Percentiles rank a stretch among this genome's conserved stretches.
Evolutionary conservation across 306 rosid species (phyloP).

Genomic region (Acmispon strigosus): DNA sequence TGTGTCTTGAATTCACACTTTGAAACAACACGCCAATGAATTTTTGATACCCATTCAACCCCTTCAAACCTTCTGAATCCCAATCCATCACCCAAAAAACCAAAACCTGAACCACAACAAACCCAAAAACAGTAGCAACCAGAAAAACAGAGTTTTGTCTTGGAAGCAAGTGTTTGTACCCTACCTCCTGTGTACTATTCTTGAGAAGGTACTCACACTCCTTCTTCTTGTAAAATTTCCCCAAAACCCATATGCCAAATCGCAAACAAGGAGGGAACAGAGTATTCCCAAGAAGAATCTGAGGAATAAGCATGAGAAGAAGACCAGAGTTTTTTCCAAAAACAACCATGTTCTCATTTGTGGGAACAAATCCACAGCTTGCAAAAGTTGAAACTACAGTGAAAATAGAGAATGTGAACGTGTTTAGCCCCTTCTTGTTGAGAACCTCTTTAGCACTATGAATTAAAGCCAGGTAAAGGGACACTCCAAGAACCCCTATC

Average conservation of each 20-base stretch:
- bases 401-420: slow-evolving; percentile 39
- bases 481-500: slow-evolving; percentile 28
- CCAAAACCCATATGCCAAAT: slow-evolving; percentile 24
- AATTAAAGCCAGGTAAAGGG: slow-evolving; percentile 20
- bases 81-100: slow-evolving; percentile 41
- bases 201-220: slow-evolving; percentile 29
- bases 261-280: slow-evolving; percentile 47
- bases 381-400: slow-evolving; percentile 54
- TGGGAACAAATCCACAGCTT: slow-evolving; percentile 65
- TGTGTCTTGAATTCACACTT: slow-evolving; percentile 50
- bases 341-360: slow-evolving; percentile 66
- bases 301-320: slow-evolving; percentile 42
- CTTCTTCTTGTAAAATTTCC: slow-evolving; percentile 27
- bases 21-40: slow-evolving; percentile 36
- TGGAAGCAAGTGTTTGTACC: slow-evolving; percentile 40
- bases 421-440: slow-evolving; percentile 20
- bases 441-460: slow-evolving; percentile 31
- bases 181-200: slow-evolving; percentile 17
- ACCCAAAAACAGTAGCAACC: slow-evolving; percentile 37
- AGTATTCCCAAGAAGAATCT: slow-evolving; percentile 52
- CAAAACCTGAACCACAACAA: slow-evolving; percentile 31
- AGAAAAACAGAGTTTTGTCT: slow-evolving; percentile 20
- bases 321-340: slow-evolving; percentile 44
- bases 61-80: slow-evolving; percentile 34
- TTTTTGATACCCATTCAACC: slow-evolving; percentile 34